Evolutionary conservation across 108 stramenopile genomes (phyloP).

Genomic region (Fragilaria radians): DNA sequence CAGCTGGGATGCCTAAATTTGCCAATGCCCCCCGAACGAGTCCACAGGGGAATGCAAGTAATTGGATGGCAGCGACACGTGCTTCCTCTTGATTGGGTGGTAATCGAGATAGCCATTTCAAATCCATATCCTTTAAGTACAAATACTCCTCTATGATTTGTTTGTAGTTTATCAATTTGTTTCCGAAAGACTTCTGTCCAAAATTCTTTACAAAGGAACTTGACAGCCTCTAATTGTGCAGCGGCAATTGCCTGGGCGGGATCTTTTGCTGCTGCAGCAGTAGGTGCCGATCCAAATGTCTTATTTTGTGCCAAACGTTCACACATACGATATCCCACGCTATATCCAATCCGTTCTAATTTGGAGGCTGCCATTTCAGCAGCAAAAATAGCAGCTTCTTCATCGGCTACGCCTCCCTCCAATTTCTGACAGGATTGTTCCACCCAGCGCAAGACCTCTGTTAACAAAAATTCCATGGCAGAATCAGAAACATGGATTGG

Average conservation of each 20-base stretch:
- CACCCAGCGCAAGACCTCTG: constrained; percentile 68
- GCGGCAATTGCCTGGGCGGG: constrained; percentile 33
- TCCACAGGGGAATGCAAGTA: constrained; percentile 85
- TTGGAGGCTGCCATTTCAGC: constrained; percentile 76
- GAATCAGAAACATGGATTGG: constrained; percentile 58
- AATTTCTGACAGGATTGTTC: constrained; percentile 42
- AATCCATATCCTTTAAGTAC: constrained; percentile 84
- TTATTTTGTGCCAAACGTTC: constrained; percentile 82
- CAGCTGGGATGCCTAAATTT: constrained; percentile 80
- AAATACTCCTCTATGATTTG: constrained; percentile 92
- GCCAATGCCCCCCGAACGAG: constrained; percentile 84
- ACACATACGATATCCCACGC: constrained; percentile 83
- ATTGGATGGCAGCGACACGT: constrained; percentile 68
- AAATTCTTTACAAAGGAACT: constrained; percentile 93
- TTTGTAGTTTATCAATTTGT: constrained; percentile 93
- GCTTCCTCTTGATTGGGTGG: constrained; percentile 66
- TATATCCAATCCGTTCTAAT: constrained; percentile 90
- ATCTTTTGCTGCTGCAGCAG: constrained; percentile 34
- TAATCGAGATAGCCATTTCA: constrained; percentile 68
- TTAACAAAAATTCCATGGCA: constrained; percentile 69
- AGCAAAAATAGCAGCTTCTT: constrained; percentile 34
- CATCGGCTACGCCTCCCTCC: constrained; percentile 24
- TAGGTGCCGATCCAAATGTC: constrained; percentile 43
- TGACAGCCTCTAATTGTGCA: constrained; percentile 84
- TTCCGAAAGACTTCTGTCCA: constrained; percentile 92